Conservation (phyloP, 2,329 filamentous ascomycete genomes). For the Rhynchosporium secalis region DNA sequence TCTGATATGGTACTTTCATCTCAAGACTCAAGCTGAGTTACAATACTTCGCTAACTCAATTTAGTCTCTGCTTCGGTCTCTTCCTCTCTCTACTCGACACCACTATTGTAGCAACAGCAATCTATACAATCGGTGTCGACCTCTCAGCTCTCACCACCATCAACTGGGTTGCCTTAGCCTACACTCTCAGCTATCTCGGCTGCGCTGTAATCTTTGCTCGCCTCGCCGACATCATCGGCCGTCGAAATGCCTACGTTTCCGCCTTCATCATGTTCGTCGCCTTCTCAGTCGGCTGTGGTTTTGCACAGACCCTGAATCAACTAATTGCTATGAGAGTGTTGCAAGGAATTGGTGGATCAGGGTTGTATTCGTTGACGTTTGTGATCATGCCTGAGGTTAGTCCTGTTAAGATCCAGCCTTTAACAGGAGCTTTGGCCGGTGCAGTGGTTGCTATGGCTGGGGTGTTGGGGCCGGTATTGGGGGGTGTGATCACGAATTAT, state of each 20-base stretch:
- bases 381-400: conserved; percentile 49
- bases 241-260: conserved; percentile 51
- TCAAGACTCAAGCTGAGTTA: not conserved
- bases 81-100: conserved; percentile 61
- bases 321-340: conserved; percentile 39
- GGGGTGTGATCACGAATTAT: conserved; percentile 31
- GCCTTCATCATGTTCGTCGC: conserved; percentile 55
- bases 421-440: conserved; percentile 51
- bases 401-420: conserved; percentile 44
- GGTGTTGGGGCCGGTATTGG: conserved; percentile 32
- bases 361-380: conserved; percentile 39
- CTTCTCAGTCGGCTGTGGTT: conserved; percentile 58
- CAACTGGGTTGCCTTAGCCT: conserved; percentile 57
- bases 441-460: conserved; percentile 38
- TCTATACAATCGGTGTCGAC: conserved; percentile 56
- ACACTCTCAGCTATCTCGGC: conserved; percentile 54
- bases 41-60: not conserved
- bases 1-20: conserved; percentile 2
- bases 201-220: conserved; percentile 57
- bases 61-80: conserved; percentile 48
- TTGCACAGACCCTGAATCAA: conserved; percentile 46
- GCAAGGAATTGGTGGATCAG: conserved; percentile 42
- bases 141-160: conserved; percentile 48
- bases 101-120: conserved; percentile 59
- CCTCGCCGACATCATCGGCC: conserved; percentile 55